Percentiles rank a stretch among this genome's conserved stretches.
phyloP scores from a whole-genome alignment of 208 protist species.

The Trypanosoma platydactyli region DNA sequence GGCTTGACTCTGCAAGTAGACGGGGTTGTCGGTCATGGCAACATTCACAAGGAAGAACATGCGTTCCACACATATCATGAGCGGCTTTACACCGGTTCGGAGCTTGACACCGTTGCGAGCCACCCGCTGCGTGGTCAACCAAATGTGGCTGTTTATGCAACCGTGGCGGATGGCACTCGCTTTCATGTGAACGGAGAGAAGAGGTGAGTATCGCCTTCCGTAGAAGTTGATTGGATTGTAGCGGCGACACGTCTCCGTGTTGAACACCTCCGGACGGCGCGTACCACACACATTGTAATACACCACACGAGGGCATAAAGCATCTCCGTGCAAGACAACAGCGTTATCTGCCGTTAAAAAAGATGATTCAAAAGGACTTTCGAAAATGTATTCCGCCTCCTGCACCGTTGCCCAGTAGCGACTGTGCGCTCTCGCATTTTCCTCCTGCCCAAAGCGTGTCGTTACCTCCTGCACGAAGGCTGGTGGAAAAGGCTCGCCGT shows the following conservation, averaged over 20 bases:
- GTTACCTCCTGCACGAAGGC: conserved; percentile 31
- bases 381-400: conserved; percentile 59
- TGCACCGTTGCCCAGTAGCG: conserved; percentile 66
- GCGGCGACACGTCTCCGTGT: conserved; percentile 36
- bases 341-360: conserved; percentile 31
- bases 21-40: conserved; percentile 29
- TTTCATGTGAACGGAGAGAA: conserved; percentile 58
- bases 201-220: conserved; percentile 42
- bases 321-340: conserved; percentile 10
- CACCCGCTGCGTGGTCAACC: conserved; percentile 44
- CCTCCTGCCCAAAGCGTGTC: conserved; percentile 9
- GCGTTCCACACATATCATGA: conserved; percentile 17
- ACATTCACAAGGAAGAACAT: conserved; percentile 43
- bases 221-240: conserved; percentile 67
- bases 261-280: conserved; percentile 34
- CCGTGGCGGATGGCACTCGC: conserved; percentile 44
- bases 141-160: conserved; percentile 49
- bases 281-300: conserved; percentile 64
- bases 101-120: conserved; percentile 9
- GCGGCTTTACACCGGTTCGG: conserved; percentile 13
- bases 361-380: conserved; percentile 32
- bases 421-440: conserved; percentile 3
- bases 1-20: not conserved
- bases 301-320: conserved; percentile 9
- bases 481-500: conserved; percentile 58